These are phyloP conservation scores for Beauveria sp. DNA, from an alignment of 2,329 filamentous ascomycete species.

Conservation along the genomic window DNA sequence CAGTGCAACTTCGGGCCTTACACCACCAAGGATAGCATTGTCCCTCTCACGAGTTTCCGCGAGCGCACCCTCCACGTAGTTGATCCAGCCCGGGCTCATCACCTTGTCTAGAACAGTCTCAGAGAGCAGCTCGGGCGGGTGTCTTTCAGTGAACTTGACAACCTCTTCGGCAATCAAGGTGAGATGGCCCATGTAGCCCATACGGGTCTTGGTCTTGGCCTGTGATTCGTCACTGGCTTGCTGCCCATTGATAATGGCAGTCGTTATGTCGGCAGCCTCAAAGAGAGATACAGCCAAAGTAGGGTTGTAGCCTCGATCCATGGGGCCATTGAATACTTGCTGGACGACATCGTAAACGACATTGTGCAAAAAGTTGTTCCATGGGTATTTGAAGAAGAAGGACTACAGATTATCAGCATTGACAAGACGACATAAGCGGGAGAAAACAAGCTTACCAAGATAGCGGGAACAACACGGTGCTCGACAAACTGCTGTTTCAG, in stretches of 20 bases:
- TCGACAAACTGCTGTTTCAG: constrained; percentile 96
- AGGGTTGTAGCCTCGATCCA: constrained; percentile 92
- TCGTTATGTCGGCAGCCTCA: constrained; percentile 80
- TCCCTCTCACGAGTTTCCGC: constrained; percentile 92
- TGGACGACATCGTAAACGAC: constrained; percentile 98
- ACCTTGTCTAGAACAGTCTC: constrained; percentile 80
- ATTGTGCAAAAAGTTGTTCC: constrained; percentile 99
- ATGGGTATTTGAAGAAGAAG: constrained; percentile 97
- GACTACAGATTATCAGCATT: constrained; percentile 47
- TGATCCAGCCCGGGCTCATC: constrained; percentile 83
- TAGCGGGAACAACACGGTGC: constrained; percentile 88
- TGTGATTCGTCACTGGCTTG: constrained; percentile 80
- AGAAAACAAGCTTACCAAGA: constrained; percentile 60
- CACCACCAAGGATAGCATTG: constrained; percentile 95
- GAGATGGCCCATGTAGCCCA: constrained; percentile 97
- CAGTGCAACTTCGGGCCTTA: constrained; percentile 83
- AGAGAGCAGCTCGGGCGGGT: constrained; percentile 80
- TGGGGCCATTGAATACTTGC: constrained; percentile 96
- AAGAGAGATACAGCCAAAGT: constrained; percentile 88
- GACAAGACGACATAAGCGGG: neutral
- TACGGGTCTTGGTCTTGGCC: constrained; percentile 72
- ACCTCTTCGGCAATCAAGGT: constrained; percentile 97
- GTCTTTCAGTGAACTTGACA: constrained; percentile 93
- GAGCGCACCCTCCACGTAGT: constrained; percentile 87
- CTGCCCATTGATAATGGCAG: constrained; percentile 87